These are phyloP conservation scores for Nakazawaea siamensis DNA, from an alignment of 805 yeast species.

Conservation along the genomic window DNA sequence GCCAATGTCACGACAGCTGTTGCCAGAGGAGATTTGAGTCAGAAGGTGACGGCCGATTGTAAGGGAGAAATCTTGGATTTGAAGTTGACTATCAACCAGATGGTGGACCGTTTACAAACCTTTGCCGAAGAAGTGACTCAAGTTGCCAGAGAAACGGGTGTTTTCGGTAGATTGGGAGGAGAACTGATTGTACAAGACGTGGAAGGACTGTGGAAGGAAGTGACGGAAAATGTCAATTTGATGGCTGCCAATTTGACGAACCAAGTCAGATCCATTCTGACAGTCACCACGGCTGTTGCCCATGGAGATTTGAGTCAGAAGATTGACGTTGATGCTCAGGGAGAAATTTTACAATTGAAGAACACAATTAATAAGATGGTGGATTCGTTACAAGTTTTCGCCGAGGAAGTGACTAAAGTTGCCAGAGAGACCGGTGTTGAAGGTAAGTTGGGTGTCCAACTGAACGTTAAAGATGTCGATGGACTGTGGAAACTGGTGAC, in stretches of 20 bases:
- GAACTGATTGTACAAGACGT: conserved; percentile 82
- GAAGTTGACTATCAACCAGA: conserved; percentile 74
- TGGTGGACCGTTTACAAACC: conserved; percentile 82
- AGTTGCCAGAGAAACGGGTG: conserved; percentile 82
- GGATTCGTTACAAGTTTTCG: conserved; percentile 81
- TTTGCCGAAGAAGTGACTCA: conserved; percentile 80
- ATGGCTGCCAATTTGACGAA: conserved; percentile 86
- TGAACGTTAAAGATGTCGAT: conserved; percentile 84
- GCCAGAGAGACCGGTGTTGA: conserved; percentile 92
- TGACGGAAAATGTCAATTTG: conserved; percentile 81
- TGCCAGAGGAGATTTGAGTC: conserved; percentile 74
- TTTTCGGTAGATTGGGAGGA: conserved; percentile 81
- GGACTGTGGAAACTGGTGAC: conserved; percentile 91
- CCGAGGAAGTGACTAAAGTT: conserved; percentile 81
- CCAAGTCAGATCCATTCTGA: conserved; percentile 83
- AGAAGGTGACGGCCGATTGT: conserved; percentile 81
- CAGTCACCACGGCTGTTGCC: conserved; percentile 88
- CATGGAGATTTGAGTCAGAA: conserved; percentile 82
- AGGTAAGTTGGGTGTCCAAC: conserved; percentile 88
- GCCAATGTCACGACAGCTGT: conserved; percentile 87
- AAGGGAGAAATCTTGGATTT: conserved; percentile 73
- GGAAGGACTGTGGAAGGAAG: conserved; percentile 84
- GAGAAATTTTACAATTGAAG: conserved; percentile 80
- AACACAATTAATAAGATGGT: conserved; percentile 89
- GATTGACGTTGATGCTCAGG: conserved; percentile 85